These are phyloP conservation scores for Mycena citricolor DNA, from an alignment of 1,284 basidiomycete species.

Conservation along the genomic window DNA sequence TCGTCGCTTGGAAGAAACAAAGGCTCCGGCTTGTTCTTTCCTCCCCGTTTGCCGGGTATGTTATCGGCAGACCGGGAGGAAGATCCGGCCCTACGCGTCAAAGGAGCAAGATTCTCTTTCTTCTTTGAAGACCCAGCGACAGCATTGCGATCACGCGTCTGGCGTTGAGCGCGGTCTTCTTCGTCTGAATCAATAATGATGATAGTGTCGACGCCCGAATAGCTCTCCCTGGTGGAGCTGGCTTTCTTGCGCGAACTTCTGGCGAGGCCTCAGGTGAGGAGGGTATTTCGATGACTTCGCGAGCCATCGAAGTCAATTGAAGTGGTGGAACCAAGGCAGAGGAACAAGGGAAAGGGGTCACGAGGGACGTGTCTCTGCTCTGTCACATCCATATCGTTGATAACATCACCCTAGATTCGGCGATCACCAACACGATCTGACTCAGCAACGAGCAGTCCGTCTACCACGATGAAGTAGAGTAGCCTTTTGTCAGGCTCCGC, in stretches of 20 bases:
- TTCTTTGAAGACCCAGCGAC: constrained; percentile 13
- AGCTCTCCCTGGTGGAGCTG: not conserved
- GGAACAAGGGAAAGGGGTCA: no score
- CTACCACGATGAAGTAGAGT: not conserved
- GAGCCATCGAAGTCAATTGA: constrained; percentile 13
- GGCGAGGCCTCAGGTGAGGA: constrained; percentile 28
- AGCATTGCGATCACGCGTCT: constrained; percentile 8
- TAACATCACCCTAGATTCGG: no score
- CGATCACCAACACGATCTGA: no score
- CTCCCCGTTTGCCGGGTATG: constrained; percentile 10
- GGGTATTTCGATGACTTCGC: constrained; percentile 28
- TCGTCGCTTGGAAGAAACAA: constrained; percentile 32
- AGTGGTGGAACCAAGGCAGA: not conserved
- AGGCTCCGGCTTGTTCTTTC: constrained; percentile 19
- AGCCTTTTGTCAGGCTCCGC: no score
- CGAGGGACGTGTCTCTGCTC: no score
- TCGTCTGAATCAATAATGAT: constrained; percentile 33
- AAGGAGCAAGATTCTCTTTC: constrained; percentile 8
- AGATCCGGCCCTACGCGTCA: constrained; percentile 10
- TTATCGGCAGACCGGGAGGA: constrained; percentile 14
- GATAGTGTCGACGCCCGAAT: constrained; percentile 23
- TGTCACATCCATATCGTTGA: no score
- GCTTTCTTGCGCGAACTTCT: not conserved
- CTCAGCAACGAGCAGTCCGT: not conserved
- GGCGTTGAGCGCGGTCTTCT: constrained; percentile 18